Evolutionary conservation across 169 alveolate genomes (phyloP).

Genomic region (Hepatocystis sp.): DNA sequence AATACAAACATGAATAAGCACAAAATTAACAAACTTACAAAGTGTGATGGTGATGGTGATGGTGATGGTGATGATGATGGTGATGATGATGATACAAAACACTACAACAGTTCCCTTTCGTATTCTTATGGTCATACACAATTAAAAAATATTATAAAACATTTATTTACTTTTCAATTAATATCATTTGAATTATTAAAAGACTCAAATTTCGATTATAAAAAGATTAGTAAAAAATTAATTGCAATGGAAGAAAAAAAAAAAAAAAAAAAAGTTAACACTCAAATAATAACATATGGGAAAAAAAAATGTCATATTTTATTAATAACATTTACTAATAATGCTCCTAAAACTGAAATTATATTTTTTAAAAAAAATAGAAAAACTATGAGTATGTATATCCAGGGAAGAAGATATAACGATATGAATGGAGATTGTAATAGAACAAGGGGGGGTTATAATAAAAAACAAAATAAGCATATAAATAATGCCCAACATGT

Average conservation of each 20-base stretch:
- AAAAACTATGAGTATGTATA: not conserved
- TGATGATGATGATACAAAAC: not conserved
- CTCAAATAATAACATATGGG: not conserved
- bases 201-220: slow-evolving; percentile 20
- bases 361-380: slow-evolving; percentile 7
- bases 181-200: slow-evolving; percentile 20
- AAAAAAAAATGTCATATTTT: not conserved
- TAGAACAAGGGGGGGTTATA: not conserved
- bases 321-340: slow-evolving; percentile 4
- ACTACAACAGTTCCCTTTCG: not conserved
- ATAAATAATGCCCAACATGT: not conserved
- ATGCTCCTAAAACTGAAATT: not conserved
- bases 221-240: slow-evolving; percentile 10
- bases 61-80: not conserved
- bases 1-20: too few relatives aligned
- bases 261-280: not conserved
- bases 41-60: not conserved
- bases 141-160: slow-evolving; percentile 2
- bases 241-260: not conserved
- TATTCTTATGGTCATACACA: not conserved
- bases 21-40: too few relatives aligned
- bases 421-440: not conserved
- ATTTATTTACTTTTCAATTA: not conserved
- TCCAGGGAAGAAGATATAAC: not conserved
- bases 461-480: not conserved